Conservation (phyloP, 2,329 filamentous ascomycete species). For the Hypomyces perniciosus region DNA sequence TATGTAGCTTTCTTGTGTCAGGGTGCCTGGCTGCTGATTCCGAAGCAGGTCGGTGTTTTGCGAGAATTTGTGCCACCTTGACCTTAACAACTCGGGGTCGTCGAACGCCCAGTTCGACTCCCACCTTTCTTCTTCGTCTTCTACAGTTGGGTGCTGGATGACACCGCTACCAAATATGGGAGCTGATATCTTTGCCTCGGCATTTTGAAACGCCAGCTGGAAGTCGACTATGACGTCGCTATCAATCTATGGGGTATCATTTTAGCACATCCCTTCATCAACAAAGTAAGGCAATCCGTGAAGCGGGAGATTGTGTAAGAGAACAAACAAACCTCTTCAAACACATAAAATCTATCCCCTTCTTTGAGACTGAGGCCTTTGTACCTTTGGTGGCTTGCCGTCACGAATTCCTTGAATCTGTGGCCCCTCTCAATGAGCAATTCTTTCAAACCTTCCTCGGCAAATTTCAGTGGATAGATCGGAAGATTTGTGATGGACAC, state of each 20-base stretch:
- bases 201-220: not conserved
- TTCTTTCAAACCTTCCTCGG: not conserved
- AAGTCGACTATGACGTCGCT: not conserved
- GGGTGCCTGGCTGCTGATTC: not conserved
- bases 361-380: not conserved
- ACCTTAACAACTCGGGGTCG: not conserved
- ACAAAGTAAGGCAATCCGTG: no score
- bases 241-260: not conserved
- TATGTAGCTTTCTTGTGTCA: not conserved
- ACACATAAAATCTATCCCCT: not conserved
- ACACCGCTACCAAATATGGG: not conserved
- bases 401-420: not conserved
- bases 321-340: not conserved
- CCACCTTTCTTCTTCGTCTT: not conserved
- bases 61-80: not conserved
- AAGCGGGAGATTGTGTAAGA: not conserved
- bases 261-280: no score
- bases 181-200: not conserved
- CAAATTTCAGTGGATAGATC: not conserved
- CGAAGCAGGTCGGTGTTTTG: not conserved
- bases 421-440: not conserved
- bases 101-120: no score
- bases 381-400: not conserved
- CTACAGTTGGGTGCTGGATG: not conserved
- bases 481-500: not conserved